These are phyloP conservation scores for Blastobotrys attinorum DNA, from an alignment of 805 yeast species.

Conservation along the genomic window DNA sequence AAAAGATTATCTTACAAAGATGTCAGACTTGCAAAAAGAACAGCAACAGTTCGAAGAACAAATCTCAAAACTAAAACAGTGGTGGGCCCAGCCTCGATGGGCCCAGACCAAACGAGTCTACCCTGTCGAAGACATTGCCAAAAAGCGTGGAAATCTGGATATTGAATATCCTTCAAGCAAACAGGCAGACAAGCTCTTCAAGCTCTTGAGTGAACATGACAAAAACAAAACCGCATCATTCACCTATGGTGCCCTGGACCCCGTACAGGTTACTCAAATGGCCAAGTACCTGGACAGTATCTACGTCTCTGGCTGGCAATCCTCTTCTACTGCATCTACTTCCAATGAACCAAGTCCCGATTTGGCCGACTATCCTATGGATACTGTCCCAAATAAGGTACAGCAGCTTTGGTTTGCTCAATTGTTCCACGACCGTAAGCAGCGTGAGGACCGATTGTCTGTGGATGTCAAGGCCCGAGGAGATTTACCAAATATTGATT, in stretches of 20 bases:
- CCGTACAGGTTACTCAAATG: conserved; percentile 94
- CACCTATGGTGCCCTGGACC: conserved; percentile 95
- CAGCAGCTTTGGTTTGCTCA: conserved; percentile 96
- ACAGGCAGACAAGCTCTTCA: conserved; percentile 77
- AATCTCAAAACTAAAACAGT: conserved; percentile 63
- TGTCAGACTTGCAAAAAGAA: conserved; percentile 32
- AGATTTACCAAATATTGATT: conserved; percentile 69
- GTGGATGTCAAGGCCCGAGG: conserved; percentile 57
- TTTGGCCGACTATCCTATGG: conserved; percentile 97
- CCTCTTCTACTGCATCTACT: conserved; percentile 95
- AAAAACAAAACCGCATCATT: conserved; percentile 63
- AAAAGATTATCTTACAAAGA: too few relatives aligned
- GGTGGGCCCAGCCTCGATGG: conserved; percentile 98
- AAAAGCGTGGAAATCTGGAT: conserved; percentile 75
- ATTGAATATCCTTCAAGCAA: conserved; percentile 66
- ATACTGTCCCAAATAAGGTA: conserved; percentile 97
- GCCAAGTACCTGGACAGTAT: conserved; percentile 88
- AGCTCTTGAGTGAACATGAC: conserved; percentile 64
- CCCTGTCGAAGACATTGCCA: conserved; percentile 80
- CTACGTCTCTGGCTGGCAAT: conserved; percentile 98
- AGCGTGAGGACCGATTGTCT: conserved; percentile 69
- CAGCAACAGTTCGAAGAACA: conserved; percentile 58
- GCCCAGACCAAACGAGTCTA: conserved; percentile 77
- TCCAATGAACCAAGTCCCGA: conserved; percentile 98
- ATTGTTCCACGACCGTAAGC: conserved; percentile 94